Evolutionary conservation across 2,329 filamentous ascomycete species (phyloP).

Genomic region (Capronia epimyces): DNA sequence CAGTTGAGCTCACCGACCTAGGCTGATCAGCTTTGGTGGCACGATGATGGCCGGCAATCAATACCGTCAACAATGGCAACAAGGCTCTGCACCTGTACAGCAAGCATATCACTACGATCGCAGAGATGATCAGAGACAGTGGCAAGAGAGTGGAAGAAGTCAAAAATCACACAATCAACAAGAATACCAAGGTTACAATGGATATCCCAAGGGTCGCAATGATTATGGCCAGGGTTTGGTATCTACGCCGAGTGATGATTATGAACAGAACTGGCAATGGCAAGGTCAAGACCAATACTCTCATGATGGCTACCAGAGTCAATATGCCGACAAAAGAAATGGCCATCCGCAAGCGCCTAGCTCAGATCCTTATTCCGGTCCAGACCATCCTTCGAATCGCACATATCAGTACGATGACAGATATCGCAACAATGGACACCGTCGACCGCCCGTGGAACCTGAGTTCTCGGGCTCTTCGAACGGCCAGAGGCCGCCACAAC

Average conservation of each 20-base stretch:
- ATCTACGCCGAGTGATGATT: background rate
- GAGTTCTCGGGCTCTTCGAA: slow-evolving; percentile 1
- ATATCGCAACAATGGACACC: slow-evolving; percentile 19
- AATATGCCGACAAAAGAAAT: slow-evolving; percentile 6
- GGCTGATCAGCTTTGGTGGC: background rate
- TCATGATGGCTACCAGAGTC: slow-evolving; percentile 12
- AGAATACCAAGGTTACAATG: slow-evolving; percentile 17
- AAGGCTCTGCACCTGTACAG: slow-evolving; percentile 12
- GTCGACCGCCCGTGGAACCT: slow-evolving; percentile 16
- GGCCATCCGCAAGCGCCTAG: slow-evolving; percentile 5
- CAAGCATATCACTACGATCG: slow-evolving; percentile 18
- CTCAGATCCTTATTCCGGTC: slow-evolving; percentile 7
- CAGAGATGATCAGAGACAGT: slow-evolving; percentile 17
- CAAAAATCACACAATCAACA: slow-evolving; percentile 19
- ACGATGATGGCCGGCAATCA: slow-evolving; percentile 18
- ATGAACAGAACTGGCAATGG: slow-evolving; percentile 17
- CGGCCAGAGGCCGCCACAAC: slow-evolving; percentile 7
- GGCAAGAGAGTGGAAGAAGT: slow-evolving; percentile 17
- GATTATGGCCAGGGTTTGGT: slow-evolving; percentile 9
- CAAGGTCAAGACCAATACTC: slow-evolving; percentile 13
- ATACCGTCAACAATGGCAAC: slow-evolving; percentile 23
- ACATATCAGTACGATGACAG: slow-evolving; percentile 27
- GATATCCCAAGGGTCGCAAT: slow-evolving; percentile 15
- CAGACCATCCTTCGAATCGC: slow-evolving; percentile 14
- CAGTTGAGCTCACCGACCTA: background rate